phyloP scores from a whole-genome alignment of 2,329 filamentous ascomycete species.

The Fusarium sp. region DNA sequence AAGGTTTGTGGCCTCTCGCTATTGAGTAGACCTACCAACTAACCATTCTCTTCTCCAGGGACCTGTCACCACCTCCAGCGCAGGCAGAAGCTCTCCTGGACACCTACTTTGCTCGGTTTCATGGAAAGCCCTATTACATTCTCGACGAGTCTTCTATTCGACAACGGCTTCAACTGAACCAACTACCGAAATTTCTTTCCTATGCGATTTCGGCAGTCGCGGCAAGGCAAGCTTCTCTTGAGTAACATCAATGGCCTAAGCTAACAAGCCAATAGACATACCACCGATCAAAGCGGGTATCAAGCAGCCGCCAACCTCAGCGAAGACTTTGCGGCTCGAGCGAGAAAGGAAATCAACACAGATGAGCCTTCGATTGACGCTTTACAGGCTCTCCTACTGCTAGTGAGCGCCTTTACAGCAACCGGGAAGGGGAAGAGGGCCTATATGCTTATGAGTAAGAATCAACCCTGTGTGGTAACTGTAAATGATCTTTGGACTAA shows the following conservation, averaged over 20 bases:
- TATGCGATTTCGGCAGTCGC: slow-evolving; percentile 75
- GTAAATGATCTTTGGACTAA: slow-evolving; percentile 52
- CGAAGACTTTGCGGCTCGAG: slow-evolving; percentile 80
- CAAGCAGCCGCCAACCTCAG: slow-evolving; percentile 78
- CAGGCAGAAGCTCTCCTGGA: slow-evolving; percentile 78
- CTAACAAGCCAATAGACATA: slow-evolving; percentile 67
- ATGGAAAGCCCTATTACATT: slow-evolving; percentile 87
- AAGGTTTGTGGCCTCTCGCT: slow-evolving; percentile 33
- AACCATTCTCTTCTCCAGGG: slow-evolving; percentile 52
- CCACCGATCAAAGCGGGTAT: slow-evolving; percentile 76
- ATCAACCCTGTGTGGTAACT: not conserved
- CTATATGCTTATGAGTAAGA: slow-evolving; percentile 85
- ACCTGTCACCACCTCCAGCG: slow-evolving; percentile 62
- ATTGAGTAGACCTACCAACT: slow-evolving; percentile 12
- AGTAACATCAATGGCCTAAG: not conserved
- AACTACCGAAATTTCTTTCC: slow-evolving; percentile 71
- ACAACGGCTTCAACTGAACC: slow-evolving; percentile 79
- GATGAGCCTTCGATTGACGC: slow-evolving; percentile 87
- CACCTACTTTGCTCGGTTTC: slow-evolving; percentile 84
- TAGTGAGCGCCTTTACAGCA: slow-evolving; percentile 83
- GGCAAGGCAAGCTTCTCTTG: slow-evolving; percentile 64
- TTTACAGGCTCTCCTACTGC: slow-evolving; percentile 81
- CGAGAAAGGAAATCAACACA: slow-evolving; percentile 80
- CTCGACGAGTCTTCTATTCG: slow-evolving; percentile 83
- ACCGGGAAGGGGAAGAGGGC: slow-evolving; percentile 86